Conservation (phyloP, 2,329 filamentous ascomycete species). For the Grosmannia serpens region DNA sequence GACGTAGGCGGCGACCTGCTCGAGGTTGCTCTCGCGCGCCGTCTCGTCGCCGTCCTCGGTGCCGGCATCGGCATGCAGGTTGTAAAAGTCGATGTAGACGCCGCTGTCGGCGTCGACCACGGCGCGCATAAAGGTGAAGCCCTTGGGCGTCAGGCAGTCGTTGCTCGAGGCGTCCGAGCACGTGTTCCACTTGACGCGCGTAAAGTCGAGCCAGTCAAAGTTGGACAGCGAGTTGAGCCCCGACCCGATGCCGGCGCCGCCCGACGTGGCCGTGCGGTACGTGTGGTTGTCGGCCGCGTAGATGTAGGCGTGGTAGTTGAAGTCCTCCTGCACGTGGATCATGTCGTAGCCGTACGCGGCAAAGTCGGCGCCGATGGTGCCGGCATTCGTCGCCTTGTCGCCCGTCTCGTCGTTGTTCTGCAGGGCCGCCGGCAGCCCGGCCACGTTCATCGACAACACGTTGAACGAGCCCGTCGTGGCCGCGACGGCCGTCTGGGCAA, state of each 20-base stretch:
- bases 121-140: slow-evolving; percentile 54
- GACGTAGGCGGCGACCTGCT: slow-evolving; percentile 49
- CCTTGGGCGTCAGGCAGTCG: slow-evolving; percentile 59
- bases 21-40: slow-evolving; percentile 47
- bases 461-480: slow-evolving; percentile 29
- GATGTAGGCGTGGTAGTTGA: slow-evolving; percentile 55
- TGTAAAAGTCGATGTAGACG: slow-evolving; percentile 52
- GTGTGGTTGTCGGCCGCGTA: slow-evolving; percentile 49
- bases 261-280: slow-evolving; percentile 51
- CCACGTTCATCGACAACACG: slow-evolving; percentile 46
- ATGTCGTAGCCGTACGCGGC: slow-evolving; percentile 46
- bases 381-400: slow-evolving; percentile 47
- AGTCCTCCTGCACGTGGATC: slow-evolving; percentile 58
- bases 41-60: slow-evolving; percentile 37
- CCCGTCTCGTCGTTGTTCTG: slow-evolving; percentile 50
- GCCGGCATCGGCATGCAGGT: slow-evolving; percentile 54
- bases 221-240: slow-evolving; percentile 54
- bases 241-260: slow-evolving; percentile 50
- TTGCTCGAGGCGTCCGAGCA: slow-evolving; percentile 43
- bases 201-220: slow-evolving; percentile 42
- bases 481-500: neutral
- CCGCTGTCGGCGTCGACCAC: slow-evolving; percentile 32
- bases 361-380: slow-evolving; percentile 44
- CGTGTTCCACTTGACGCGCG: slow-evolving; percentile 45
- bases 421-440: slow-evolving; percentile 44